Conservation (phyloP, 805 yeast genomes). For the Geotrichum ghanense region DNA sequence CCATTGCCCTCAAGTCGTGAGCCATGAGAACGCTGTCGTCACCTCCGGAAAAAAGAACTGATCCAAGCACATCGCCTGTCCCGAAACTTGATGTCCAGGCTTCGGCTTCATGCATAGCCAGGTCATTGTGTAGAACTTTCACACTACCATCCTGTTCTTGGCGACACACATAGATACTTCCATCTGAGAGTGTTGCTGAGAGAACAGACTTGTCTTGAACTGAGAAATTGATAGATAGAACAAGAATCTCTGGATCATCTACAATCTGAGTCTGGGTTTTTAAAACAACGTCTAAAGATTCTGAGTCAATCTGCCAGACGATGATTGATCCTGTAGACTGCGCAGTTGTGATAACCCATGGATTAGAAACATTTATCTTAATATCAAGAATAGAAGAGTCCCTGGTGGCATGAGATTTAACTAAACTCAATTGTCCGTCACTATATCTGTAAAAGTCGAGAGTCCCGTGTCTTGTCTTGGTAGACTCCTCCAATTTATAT, state of each 20-base stretch:
- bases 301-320: constrained; percentile 41
- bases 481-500: constrained; percentile 46
- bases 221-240: constrained; percentile 56
- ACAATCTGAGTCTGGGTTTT: constrained; percentile 29
- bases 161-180: constrained; percentile 39
- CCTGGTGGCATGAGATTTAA: constrained; percentile 13
- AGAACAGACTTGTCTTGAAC: constrained; percentile 30
- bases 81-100: constrained; percentile 78
- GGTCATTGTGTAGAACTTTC: constrained; percentile 21
- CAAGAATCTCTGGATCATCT: constrained; percentile 38
- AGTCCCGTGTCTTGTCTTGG: constrained; percentile 52
- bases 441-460: constrained; percentile 37
- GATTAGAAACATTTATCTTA: constrained; percentile 49
- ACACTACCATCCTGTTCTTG: constrained; percentile 13
- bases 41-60: constrained; percentile 69
- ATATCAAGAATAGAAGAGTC: constrained; percentile 58
- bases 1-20: constrained; percentile 44
- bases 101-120: constrained; percentile 52
- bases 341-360: constrained; percentile 40
- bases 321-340: constrained; percentile 73
- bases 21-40: constrained; percentile 74
- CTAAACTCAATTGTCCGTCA: constrained; percentile 17
- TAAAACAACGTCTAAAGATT: constrained; percentile 2
- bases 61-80: constrained; percentile 19
- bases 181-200: constrained; percentile 57